Conservation (phyloP, 192 early-diverging fungal species). For the Rhizophagus sp. region DNA sequence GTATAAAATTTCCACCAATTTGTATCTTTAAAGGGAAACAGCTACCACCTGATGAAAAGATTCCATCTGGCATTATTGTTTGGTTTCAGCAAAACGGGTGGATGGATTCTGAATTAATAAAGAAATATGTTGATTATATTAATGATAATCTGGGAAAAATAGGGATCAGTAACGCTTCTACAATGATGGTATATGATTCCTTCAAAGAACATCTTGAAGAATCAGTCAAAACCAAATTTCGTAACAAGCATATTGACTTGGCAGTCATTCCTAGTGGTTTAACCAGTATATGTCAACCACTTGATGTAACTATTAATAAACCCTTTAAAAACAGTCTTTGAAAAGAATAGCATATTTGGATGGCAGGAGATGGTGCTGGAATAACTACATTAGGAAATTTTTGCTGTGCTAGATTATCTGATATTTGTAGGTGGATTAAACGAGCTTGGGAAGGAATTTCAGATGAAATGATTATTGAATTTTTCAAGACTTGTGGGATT, state of each 20-base stretch:
- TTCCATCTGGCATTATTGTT: background rate
- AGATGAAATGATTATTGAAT: background rate
- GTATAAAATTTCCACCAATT: background rate
- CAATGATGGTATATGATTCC: background rate
- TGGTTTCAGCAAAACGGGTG: constrained; percentile 12
- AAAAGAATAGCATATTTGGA: constrained; percentile 4
- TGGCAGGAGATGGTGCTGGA: background rate
- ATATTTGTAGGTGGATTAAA: background rate
- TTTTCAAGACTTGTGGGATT: too few relatives aligned
- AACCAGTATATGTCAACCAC: constrained; percentile 14
- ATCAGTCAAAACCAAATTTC: background rate
- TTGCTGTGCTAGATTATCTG: background rate
- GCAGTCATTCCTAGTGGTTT: constrained; percentile 10
- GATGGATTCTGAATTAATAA: background rate
- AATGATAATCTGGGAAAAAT: background rate
- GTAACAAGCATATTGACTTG: background rate
- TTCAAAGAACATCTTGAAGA: constrained; percentile 1
- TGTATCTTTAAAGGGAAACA: background rate
- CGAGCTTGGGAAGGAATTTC: background rate
- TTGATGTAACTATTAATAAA: constrained; percentile 17
- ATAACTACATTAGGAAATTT: background rate
- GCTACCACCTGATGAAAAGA: background rate
- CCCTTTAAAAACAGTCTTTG: constrained; percentile 1
- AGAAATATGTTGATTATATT: background rate
- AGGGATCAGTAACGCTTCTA: too few relatives aligned